Percentiles rank a stretch among this genome's conserved stretches.
Evolutionary conservation across 371 early-diverging fungal species (phyloP).

Genomic region (Catenaria anguillulae): DNA sequence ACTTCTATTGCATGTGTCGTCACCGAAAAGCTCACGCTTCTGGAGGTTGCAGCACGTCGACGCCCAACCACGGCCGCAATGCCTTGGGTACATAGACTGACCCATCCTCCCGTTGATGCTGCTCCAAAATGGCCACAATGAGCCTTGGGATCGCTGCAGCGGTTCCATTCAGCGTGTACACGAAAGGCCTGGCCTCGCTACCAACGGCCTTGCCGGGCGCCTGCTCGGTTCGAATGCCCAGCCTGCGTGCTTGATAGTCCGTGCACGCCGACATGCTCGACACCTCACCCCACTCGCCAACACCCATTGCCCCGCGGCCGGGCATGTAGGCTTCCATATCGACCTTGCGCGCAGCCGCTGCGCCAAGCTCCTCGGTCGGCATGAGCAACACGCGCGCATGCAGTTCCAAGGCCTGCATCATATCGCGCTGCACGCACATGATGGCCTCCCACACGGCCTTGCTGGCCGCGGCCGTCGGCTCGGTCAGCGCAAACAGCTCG

Average conservation of each 20-base stretch:
- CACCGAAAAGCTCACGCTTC: too few species aligned
- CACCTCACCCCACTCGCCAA: conserved; percentile 74
- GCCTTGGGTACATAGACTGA: conserved; percentile 50
- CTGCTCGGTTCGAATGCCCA: conserved; percentile 37
- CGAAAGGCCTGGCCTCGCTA: conserved; percentile 44
- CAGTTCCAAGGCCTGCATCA: conserved; percentile 64
- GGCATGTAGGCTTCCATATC: conserved; percentile 96
- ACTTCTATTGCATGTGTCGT: too few species aligned
- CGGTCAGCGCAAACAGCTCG: conserved; percentile 68
- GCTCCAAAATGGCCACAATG: conserved; percentile 74
- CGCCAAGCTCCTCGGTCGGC: conserved; percentile 85
- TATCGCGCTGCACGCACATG: conserved; percentile 47
- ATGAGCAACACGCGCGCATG: conserved; percentile 73
- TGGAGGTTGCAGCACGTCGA: neutral
- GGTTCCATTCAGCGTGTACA: conserved; percentile 85
- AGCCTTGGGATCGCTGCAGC: conserved; percentile 85
- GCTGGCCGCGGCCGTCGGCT: conserved; percentile 35
- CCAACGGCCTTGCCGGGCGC: too few species aligned
- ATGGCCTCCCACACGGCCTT: conserved; percentile 54
- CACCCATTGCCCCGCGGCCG: too few species aligned
- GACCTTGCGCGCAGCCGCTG: conserved; percentile 77
- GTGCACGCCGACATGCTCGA: conserved; percentile 75
- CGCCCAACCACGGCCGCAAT: conserved; percentile 49
- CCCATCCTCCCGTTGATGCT: conserved; percentile 55
- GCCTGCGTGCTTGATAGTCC: conserved; percentile 65